Base-by-base conservation (phyloP, 441 rosid genomes). In the Capsella rubella region DNA sequence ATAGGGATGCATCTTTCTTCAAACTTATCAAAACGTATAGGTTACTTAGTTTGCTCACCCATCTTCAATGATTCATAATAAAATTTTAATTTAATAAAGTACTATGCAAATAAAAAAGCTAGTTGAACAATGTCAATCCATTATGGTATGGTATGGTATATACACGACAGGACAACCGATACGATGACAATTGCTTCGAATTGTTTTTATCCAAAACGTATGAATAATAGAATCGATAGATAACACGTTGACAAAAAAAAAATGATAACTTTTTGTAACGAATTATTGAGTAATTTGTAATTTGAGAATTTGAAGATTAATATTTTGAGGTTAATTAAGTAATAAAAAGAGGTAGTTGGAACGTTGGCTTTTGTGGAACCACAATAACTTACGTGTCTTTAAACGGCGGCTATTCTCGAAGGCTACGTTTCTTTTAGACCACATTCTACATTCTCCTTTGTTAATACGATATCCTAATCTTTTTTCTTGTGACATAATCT, bases 341-440 rank as follows among this genome's bases (percentile, higher is more conserved):
- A 42, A 69, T 27, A n/a, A 55, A 34, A 31, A 39, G 50, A 49
- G 50, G 62, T 76, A 21, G 63, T 57, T 71, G 64, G 29, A 71
- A 21, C 14, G 47, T 76, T 46, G 75, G 39, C 45, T 55, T 75
- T 45, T 62, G 35, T 69, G 53, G 70, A 37, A 61, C 40, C 56
- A 42, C 12, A 12, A 4, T 54, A 47, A 35, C 46, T 47, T 61
- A 27, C 69, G 74, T 75, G 58, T 43, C 64, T 61, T 75, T 69
- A 50, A 71, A 64, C 52, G 80, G 59, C 62, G 62, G 71, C 71
- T 73, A 53, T 6, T 72, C 54, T 72, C 9, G 56, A 53, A 64
- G 37, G 49, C 70, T 63, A 63, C 60, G 66, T 63, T 63, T 76
- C 71, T 52, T 15, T 34, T 46, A 31, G 25, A 47, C 52, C 21